Conservation (phyloP, 2,329 filamentous ascomycete genomes). For the Alternaria sp. region DNA sequence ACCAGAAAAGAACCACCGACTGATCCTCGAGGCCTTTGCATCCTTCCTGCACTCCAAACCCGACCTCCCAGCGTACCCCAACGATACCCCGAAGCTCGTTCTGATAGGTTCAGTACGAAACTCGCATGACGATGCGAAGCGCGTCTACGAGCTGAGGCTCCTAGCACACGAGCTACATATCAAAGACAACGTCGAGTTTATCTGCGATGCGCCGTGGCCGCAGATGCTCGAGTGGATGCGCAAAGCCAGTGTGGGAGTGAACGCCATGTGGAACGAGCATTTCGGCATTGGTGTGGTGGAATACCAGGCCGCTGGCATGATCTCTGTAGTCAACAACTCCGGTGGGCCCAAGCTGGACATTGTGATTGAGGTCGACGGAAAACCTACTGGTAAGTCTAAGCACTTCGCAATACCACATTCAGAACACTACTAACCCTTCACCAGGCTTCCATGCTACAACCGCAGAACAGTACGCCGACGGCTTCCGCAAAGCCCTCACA, state of each 20-base stretch:
- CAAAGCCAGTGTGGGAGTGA: slow-evolving; percentile 82
- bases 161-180: slow-evolving; percentile 83
- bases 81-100: slow-evolving; percentile 69
- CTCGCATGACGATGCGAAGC: slow-evolving; percentile 73
- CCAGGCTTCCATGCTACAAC: slow-evolving; percentile 85
- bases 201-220: slow-evolving; percentile 88
- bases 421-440: slow-evolving; percentile 2
- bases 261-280: slow-evolving; percentile 99
- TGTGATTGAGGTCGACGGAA: slow-evolving; percentile 78
- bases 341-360: slow-evolving; percentile 95
- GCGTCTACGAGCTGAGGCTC: slow-evolving; percentile 86
- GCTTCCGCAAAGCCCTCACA: slow-evolving; percentile 77
- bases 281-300: slow-evolving; percentile 98
- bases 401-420: background rate
- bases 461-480: slow-evolving; percentile 76
- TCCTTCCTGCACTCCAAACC: slow-evolving; percentile 63
- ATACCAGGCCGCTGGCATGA: slow-evolving; percentile 93
- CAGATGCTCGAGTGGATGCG: slow-evolving; percentile 81
- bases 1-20: slow-evolving; percentile 92
- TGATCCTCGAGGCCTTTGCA: slow-evolving; percentile 85
- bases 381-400: slow-evolving; percentile 69
- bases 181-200: slow-evolving; percentile 83
- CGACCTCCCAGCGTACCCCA: slow-evolving; percentile 50
- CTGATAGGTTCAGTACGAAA: slow-evolving; percentile 93
- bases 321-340: slow-evolving; percentile 90